Base-by-base conservation (phyloP, 129 eudicot genomes). In the Artemisia annua region DNA sequence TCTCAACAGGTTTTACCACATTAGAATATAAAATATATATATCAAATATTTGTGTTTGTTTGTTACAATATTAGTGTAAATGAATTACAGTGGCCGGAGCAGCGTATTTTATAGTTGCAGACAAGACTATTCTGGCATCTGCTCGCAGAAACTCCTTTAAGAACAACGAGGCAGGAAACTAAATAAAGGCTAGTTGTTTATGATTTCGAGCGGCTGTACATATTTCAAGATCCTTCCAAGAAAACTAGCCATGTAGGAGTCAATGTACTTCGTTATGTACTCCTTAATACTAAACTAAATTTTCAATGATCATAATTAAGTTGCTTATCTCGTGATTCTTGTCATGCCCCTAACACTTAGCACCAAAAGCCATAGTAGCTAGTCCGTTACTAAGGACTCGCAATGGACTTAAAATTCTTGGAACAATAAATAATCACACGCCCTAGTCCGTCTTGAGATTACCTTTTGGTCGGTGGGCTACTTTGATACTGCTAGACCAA, bases 31-130 rank as follows among this genome's bases (percentile, higher is more conserved):
- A 12, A 9, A 52, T n/a, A 39, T 57, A 6, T 35, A 16, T 7
- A 64, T 64, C 0, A 11, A 35, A 3, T 9, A 15, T 39, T 15
- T 28, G 3, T 70, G n/a, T 35, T 52, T 28, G 3, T 54, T 22
- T 32, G 28, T 70, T 7, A 39, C 46, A 39, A 64, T 39, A 12
- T 56, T 11, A 5, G 12, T 20, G 32, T 46, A 20, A 48, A 24
- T 24, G 39, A 55, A 67, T 10, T 56, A 28, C 83, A 91, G 97
- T 81, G 79, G 96, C 96, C 1, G 96, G 97, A 75, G 90, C 93
- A 80, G 93, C 97, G 1, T 91, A 88, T 75, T 91, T 91, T 76
- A 85, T 91, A 26, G 96, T 91, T 39, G 97, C 96, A 16, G 97
- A 91, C 86, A 91, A 91, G 80, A 91, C 97, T 63, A 22, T 91